Evolutionary conservation across 306 rosid species (phyloP), one percentile per base, ranked within the genome.

Genomic region (Glycine tomentella): DNA sequence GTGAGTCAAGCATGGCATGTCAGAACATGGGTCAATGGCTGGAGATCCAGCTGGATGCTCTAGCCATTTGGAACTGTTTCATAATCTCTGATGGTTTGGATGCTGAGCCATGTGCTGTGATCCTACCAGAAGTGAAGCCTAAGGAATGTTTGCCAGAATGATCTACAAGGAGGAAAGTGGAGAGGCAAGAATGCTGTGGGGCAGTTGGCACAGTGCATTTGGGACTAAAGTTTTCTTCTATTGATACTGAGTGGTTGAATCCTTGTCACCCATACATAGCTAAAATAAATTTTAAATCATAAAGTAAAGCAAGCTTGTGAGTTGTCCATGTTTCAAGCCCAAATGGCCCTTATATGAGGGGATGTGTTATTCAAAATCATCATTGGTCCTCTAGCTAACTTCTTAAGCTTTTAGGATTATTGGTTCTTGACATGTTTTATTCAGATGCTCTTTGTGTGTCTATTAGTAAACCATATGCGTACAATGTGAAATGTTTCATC

Each of bases 381-480:
- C 71, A 42, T 13, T 78, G 8, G 49, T 16, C 67, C 44, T 52
- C 56, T 38, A 11, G 53, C 56, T 64, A 49, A 15, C 73, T 63
- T 12, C 20, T 10, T 51, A 65, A 38, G 45, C 14, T 66, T 50
- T 77, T 53, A 13, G 34, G 34, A 40, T 8, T 66, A 40, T 13
- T 52, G 74, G 46, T 67, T 67, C 46, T 38, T 52, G 50, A 52
- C 42, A 61, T 5, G 31, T 50, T 64, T 59, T 49, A 36, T 48
- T 53, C 16, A 14, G 31, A 67, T 78, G 16, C 16, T 3, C 56
- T 36, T 34, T 11, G 9, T 44, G 69, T 61, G 48, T 69, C 33
- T 53, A 20, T 31, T 57, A 34, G n/a, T 52, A 73, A 65, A 71
- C 55, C 53, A 38, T 50, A 42, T 36, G 20, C 6, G 5, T 34